These are phyloP conservation scores for Pythium folliculosum DNA, from an alignment of 352 stramenopile species.

Conservation along the genomic window DNA sequence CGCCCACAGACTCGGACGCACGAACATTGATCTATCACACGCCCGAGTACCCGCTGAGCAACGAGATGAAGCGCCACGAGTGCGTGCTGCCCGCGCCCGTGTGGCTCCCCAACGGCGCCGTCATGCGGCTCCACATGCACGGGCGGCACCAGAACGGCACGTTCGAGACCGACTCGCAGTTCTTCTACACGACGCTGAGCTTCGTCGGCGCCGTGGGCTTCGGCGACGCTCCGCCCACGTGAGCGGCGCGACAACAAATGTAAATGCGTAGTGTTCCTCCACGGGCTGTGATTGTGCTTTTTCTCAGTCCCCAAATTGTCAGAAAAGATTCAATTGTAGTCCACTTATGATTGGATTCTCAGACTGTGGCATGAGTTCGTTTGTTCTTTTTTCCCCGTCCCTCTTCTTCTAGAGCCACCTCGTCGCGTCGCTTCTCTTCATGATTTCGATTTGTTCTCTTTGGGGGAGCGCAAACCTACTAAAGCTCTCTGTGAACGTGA, in stretches of 20 bases:
- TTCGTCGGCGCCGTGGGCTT: conserved; percentile 8
- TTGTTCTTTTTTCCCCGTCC: no score
- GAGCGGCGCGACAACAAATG: not conserved
- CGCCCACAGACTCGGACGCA: not conserved
- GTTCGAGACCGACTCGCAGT: conserved; percentile 43
- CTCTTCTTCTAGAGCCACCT: no score
- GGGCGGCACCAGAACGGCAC: conserved; percentile 31
- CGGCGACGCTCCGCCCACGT: not conserved
- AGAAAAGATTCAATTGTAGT: no score
- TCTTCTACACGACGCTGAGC: conserved; percentile 14
- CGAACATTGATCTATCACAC: conserved; percentile 47
- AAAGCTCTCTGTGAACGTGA: no score
- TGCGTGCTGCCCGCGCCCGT: conserved; percentile 50
- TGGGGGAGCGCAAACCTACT: no score
- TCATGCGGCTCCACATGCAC: conserved; percentile 28
- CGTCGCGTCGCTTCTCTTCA: not conserved
- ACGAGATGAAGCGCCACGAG: conserved; percentile 69
- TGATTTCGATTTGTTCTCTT: no score
- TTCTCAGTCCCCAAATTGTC: no score
- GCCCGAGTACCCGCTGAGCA: conserved; percentile 49
- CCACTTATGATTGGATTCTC: no score
- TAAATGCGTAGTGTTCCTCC: no score
- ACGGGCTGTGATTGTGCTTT: no score
- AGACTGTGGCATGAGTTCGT: no score
- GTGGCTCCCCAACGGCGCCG: conserved; percentile 35